Evolutionary conservation across 2,329 filamentous ascomycete species (phyloP), one percentile per base, ranked within the genome.

Genomic region (Neonectria ditissima): DNA sequence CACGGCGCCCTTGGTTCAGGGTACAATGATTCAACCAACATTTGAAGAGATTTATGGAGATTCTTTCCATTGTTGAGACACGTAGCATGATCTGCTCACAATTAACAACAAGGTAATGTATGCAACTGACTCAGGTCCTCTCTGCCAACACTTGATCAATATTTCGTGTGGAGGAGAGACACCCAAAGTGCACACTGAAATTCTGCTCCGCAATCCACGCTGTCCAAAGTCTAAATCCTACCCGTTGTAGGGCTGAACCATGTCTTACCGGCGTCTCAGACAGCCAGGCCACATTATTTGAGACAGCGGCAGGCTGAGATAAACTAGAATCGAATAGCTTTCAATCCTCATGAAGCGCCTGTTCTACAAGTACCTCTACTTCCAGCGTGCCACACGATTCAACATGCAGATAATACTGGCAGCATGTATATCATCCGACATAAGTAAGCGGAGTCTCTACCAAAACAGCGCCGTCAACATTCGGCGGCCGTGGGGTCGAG

Each of bases 161-260:
- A 7, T n/a, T n/a, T 6, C 14, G 8, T 7, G 34, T 5, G n/a
- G n/a, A n/a, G n/a, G 30, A 32, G 30, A 37, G n/a, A 37, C 14
- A 2, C 8, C n/a, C n/a, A 3, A 1, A 1, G 1, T 37, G 34
- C 34, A 37, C 16, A n/a, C 14, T 16, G 3, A n/a, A 8, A 7
- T 6, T 37, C 14, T n/a, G 34, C 34, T n/a, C 16, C 14, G 14
- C 34, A 37, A n/a, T 8, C 1, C 34, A 8, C 2, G 16, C 16
- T 20, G 3, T 18, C 8, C 37, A 41, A 8, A 20, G 13, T 5
- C n/a, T 5, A 11, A 11, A 10, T 41, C 20, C 1, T 10, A 20
- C n/a, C n/a, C 8, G 8, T 20, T 20, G 3, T n/a, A 18, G 47
- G 28, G 28, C n/a, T 32, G 45, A 50, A 14, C 7, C 4, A 18